phyloP scores from a whole-genome alignment of 805 yeast genomes.

The Ogataea corticis region DNA sequence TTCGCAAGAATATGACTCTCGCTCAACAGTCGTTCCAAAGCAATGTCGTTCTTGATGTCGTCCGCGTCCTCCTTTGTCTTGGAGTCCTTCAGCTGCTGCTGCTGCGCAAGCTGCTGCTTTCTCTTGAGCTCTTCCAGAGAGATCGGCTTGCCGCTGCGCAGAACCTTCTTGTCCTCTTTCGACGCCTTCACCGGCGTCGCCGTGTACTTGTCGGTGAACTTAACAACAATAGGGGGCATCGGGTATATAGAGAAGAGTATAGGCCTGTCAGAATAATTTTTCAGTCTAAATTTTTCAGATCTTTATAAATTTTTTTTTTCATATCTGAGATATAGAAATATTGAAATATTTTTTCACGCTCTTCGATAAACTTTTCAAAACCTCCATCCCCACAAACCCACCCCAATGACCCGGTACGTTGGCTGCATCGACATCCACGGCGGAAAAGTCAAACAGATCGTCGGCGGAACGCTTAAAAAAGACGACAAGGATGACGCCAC shows the following conservation, averaged over 20 bases:
- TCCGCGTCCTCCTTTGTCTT: constrained; percentile 45
- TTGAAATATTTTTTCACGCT: not conserved
- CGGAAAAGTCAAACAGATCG: constrained; percentile 95
- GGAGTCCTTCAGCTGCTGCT: constrained; percentile 25
- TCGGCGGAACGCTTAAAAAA: constrained; percentile 80
- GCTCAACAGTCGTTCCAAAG: constrained; percentile 63
- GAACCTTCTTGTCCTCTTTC: constrained; percentile 50
- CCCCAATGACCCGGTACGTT: constrained; percentile 82
- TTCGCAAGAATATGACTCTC: constrained; percentile 67
- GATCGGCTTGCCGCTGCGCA: constrained; percentile 64
- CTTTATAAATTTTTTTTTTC: constrained; percentile 2
- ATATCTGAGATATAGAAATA: too few relatives aligned
- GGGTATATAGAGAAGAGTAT: not conserved
- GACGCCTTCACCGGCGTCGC: constrained; percentile 34
- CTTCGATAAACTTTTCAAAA: too few relatives aligned
- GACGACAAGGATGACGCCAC: constrained; percentile 47
- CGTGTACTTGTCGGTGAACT: constrained; percentile 39
- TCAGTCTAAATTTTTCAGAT: not conserved
- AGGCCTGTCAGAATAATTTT: not conserved
- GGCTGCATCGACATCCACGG: constrained; percentile 96
- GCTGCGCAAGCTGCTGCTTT: constrained; percentile 37
- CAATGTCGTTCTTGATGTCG: constrained; percentile 68
- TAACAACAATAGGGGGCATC: constrained; percentile 50
- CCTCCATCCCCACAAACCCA: not conserved
- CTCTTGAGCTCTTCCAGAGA: constrained; percentile 41